Percentiles rank a stretch among this genome's conserved stretches.
phyloP scores from a whole-genome alignment of 768 basidiomycete genomes.

The Favolaschia claudopus region DNA sequence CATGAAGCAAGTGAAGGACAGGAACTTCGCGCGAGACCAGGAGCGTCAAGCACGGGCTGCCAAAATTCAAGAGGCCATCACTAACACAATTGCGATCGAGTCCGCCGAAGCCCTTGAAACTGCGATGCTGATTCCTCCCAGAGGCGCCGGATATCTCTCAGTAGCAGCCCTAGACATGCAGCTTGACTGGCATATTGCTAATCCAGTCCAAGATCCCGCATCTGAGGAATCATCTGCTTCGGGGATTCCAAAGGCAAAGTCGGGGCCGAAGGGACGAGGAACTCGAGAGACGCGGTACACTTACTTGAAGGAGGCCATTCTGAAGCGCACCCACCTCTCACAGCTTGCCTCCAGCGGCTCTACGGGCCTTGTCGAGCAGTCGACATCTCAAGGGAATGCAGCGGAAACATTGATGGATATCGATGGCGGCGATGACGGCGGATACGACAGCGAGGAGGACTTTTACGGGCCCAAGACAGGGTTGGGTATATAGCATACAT shows the following conservation, averaged over 20 bases:
- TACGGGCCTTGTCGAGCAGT: background rate
- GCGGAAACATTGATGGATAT: background rate
- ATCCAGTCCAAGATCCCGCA: background rate
- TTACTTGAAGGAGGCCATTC: background rate
- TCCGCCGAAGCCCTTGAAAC: background rate
- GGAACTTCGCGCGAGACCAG: background rate
- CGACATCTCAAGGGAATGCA: background rate
- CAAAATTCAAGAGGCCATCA: background rate
- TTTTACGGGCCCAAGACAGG: no score
- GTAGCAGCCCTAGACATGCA: background rate
- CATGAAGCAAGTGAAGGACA: conserved; percentile 7
- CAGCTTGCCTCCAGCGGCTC: background rate
- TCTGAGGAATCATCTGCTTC: background rate
- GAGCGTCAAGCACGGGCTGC: background rate
- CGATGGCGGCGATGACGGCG: background rate
- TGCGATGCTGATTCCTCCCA: background rate
- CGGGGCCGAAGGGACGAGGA: background rate
- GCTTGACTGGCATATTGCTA: conserved; percentile 1
- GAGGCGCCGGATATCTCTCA: background rate
- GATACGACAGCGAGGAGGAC: background rate
- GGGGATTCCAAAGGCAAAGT: background rate
- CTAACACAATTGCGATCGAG: background rate
- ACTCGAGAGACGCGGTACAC: background rate
- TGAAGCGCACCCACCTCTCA: background rate
- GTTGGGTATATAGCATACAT: no score